These are phyloP conservation scores for Didymella sp. DNA, from an alignment of 2,329 filamentous ascomycete genomes.

Conservation along the genomic window DNA sequence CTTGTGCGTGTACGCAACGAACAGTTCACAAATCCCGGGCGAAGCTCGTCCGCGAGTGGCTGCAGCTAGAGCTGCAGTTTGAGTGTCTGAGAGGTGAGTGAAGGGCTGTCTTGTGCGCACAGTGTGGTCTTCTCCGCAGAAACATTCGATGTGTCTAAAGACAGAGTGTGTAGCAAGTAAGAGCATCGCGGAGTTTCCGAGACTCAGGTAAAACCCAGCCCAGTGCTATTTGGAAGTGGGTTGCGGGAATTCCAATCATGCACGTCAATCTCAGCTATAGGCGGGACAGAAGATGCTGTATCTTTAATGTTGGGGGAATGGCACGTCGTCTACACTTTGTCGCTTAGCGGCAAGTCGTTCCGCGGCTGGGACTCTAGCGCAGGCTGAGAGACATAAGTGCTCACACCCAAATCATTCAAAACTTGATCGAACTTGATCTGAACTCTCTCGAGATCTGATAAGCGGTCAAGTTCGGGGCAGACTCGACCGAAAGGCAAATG, in stretches of 20 bases:
- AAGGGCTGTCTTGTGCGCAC: not conserved
- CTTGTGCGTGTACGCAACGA: not conserved
- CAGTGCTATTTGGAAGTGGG: not conserved
- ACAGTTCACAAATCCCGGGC: not conserved
- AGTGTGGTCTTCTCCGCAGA: not conserved
- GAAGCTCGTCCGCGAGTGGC: not conserved
- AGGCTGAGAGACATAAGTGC: not conserved
- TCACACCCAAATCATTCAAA: not conserved
- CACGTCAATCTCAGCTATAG: not conserved
- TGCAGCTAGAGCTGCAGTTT: not conserved
- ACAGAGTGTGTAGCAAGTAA: not conserved
- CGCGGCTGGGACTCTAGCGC: too few relatives aligned
- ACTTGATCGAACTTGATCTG: not conserved
- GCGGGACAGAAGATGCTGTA: not conserved
- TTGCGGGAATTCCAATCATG: not conserved
- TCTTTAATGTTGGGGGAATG: not conserved
- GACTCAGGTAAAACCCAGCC: not conserved
- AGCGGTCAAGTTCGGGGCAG: conserved; percentile 10
- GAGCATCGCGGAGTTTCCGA: not conserved
- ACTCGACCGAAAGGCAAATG: conserved; percentile 9
- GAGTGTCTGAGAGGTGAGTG: not conserved
- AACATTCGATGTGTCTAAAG: not conserved
- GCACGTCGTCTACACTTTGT: not conserved
- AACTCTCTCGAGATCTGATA: conserved; percentile 3
- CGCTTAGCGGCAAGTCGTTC: not conserved